Conservation (phyloP, 2,329 filamentous ascomycete genomes). For the Sporothrix brunneoviolacea region DNA sequence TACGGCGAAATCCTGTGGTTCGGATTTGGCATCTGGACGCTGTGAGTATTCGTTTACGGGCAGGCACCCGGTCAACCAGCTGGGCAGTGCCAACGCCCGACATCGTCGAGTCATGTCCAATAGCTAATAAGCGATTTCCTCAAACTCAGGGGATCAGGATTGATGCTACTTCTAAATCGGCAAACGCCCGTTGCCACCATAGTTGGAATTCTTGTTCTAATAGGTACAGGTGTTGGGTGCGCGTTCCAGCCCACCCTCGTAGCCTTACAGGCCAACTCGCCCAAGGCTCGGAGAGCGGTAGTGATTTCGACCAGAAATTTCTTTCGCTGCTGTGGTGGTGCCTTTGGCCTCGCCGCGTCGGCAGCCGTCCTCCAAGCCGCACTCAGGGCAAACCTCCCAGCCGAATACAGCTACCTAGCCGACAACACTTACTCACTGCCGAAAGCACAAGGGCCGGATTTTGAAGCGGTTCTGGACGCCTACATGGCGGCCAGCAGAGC, state of each 20-base stretch:
- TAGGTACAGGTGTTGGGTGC: slow-evolving; percentile 29
- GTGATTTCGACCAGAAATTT: slow-evolving; percentile 32
- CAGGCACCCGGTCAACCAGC: too few species aligned
- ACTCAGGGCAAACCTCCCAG: slow-evolving; percentile 13
- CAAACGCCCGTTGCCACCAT: slow-evolving; percentile 23
- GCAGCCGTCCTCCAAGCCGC: slow-evolving; percentile 26
- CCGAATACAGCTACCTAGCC: too few species aligned
- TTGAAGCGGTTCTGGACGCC: slow-evolving; percentile 17
- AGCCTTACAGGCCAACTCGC: slow-evolving; percentile 29
- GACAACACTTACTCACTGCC: slow-evolving; percentile 25
- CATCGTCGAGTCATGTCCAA: too few species aligned
- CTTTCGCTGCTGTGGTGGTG: slow-evolving; percentile 30
- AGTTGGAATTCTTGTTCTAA: slow-evolving; percentile 25
- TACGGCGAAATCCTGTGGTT: slow-evolving; percentile 25
- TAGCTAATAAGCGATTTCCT: too few species aligned
- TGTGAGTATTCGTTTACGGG: too few species aligned
- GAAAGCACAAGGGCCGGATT: slow-evolving; percentile 10
- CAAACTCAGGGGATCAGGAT: too few species aligned
- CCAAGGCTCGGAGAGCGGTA: slow-evolving; percentile 30
- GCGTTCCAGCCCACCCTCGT: slow-evolving; percentile 33
- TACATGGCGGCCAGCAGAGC: slow-evolving; percentile 41
- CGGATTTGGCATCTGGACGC: slow-evolving; percentile 29
- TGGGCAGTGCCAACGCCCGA: too few species aligned
- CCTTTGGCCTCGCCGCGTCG: slow-evolving; percentile 26
- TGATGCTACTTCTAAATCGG: slow-evolving; percentile 2